Base-by-base conservation (phyloP, 108 stramenopile species). In the Schizochytrium sp. region DNA sequence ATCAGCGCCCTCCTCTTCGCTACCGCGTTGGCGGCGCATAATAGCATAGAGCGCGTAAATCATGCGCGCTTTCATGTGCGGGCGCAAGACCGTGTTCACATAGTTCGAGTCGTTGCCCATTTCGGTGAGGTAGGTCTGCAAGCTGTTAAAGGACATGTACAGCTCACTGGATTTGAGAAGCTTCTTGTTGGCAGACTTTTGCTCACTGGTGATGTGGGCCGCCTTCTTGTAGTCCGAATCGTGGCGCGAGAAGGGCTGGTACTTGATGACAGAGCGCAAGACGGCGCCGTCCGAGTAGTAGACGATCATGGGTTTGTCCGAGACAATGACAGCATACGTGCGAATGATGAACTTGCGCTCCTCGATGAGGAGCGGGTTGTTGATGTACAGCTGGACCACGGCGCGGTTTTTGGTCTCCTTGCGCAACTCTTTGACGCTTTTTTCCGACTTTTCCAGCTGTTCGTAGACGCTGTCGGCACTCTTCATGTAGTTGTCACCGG, bases 271-370 rank as follows among this genome's bases (percentile, higher is more conserved):
- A 45, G 76, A 83, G 76, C 76, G 76, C 25, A 83, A 34, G 18
- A 12, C 76, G 25, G 48, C 76, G 45, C 76, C 76, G 1, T 83
- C 76, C 25, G 45, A 53, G 23, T 83, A 83, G 1, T 28, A 83
- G 76, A 83, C 76, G 51, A 83, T 83, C 45, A 83, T 25, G 25
- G 76, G 76, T 45, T 83, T 83, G 51, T 43, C 51, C 45, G 45
- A 53, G 48, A 83, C 76, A 23, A 83, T 83, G 25, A 83, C 76
- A 53, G 76, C 76, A 83, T 53, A 83, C 19, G 76, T 83, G 76
- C 76, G 76, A 45, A 83, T 83, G 76, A 83, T 83, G 76, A 83
- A 83, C 76, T 83, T 83, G 76, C 76, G 76, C 51, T 83, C 76
- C 25, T 83, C 76, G 4, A 83, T 83, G 23, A 83, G 76, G 18